Conservation (phyloP, 1,284 basidiomycete genomes). For the Leccinum insolens region DNA sequence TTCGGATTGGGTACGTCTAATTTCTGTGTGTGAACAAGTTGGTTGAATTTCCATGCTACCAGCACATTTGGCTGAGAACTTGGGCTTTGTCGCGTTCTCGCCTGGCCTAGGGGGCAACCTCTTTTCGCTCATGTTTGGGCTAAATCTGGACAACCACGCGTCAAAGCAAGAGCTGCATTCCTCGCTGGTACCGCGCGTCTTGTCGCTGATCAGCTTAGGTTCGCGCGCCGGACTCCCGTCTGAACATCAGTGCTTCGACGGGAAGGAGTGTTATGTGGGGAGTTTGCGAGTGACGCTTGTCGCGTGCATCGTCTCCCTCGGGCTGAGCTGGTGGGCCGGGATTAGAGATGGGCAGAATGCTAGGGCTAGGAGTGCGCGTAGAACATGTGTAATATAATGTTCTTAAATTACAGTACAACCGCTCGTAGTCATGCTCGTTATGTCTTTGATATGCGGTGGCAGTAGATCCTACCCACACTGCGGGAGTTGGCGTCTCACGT, state of each 20-base stretch:
- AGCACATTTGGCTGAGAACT: slow-evolving; percentile 84
- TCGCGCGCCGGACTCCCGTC: slow-evolving; percentile 34
- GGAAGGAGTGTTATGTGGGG: slow-evolving; percentile 48
- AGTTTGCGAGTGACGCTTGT: slow-evolving; percentile 47
- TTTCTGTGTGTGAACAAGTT: neutral
- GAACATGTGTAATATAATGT: too few relatives aligned
- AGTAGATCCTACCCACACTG: too few relatives aligned
- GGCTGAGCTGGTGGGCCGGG: slow-evolving; percentile 45
- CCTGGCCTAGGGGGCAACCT: slow-evolving; percentile 84
- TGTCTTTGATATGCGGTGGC: too few relatives aligned
- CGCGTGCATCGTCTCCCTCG: slow-evolving; percentile 47
- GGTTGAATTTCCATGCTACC: neutral
- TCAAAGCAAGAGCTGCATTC: slow-evolving; percentile 12
- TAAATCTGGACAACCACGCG: slow-evolving; percentile 75
- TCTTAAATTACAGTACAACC: too few relatives aligned
- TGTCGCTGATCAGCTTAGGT: slow-evolving; percentile 2
- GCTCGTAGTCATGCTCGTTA: too few relatives aligned
- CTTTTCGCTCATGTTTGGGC: slow-evolving; percentile 84
- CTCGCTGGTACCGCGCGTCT: neutral
- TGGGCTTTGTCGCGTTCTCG: slow-evolving; percentile 78
- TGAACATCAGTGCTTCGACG: slow-evolving; percentile 47
- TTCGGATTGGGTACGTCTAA: slow-evolving; percentile 71
- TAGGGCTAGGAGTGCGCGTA: too few relatives aligned
- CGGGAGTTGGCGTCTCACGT: too few relatives aligned
- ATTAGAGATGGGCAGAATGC: slow-evolving; percentile 40